These are phyloP conservation scores for Rubia occidens DNA, from an alignment of 305 asterid species.

Conservation along the genomic window DNA sequence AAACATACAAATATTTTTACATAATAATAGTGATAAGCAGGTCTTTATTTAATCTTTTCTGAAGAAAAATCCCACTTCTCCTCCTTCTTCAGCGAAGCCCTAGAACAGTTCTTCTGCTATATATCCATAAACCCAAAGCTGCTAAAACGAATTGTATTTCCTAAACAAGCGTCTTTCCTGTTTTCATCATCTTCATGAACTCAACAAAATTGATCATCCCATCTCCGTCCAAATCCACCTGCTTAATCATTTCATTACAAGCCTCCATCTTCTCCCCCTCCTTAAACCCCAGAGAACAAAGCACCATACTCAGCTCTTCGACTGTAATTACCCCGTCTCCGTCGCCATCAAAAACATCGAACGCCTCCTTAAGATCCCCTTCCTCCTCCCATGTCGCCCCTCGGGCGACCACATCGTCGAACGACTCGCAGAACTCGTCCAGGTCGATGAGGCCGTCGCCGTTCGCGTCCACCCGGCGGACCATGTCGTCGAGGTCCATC, in stretches of 20 bases:
- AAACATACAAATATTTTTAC: no score
- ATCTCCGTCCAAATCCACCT: constrained; percentile 75
- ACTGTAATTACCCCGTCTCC: constrained; percentile 62
- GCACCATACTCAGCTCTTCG: constrained; percentile 52
- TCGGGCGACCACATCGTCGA: constrained; percentile 27
- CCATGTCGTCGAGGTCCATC: constrained; percentile 54
- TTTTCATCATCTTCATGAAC: constrained; percentile 63
- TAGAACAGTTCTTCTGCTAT: background rate
- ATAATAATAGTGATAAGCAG: no score
- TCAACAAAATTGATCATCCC: constrained; percentile 73
- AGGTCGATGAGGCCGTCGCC: constrained; percentile 70
- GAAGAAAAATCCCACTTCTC: no score
- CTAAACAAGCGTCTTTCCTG: constrained; percentile 36
- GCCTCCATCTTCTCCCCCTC: constrained; percentile 54
- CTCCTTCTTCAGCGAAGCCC: no score
- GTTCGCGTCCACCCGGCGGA: constrained; percentile 47
- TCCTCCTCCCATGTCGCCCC: constrained; percentile 13
- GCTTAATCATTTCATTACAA: constrained; percentile 60
- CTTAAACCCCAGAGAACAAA: constrained; percentile 50
- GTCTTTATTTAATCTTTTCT: no score
- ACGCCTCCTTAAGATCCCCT: constrained; percentile 51
- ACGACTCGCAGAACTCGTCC: constrained; percentile 56
- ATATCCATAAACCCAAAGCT: background rate
- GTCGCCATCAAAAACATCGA: constrained; percentile 67
- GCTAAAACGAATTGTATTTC: background rate